These are phyloP conservation scores for Thalassiosira livingstoniorum DNA, from an alignment of 352 stramenopile genomes.

Conservation along the genomic window DNA sequence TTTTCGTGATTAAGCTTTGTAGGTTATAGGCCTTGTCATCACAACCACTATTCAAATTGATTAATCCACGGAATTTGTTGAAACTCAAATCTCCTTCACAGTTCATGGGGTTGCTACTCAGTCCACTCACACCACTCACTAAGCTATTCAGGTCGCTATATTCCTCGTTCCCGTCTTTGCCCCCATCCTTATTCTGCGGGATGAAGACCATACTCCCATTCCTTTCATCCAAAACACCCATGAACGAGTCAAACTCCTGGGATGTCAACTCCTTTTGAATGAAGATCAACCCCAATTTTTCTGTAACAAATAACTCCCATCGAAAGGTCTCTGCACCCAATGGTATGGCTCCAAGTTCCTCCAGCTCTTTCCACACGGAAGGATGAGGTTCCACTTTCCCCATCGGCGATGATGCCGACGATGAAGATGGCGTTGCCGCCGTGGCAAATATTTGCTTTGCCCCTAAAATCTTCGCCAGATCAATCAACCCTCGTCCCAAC, in stretches of 20 bases:
- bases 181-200: constrained; percentile 27
- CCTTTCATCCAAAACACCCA: constrained; percentile 42
- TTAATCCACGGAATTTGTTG: no score
- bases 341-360: constrained; percentile 34
- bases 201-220: constrained; percentile 42
- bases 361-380: no score
- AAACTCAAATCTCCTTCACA: constrained; percentile 14
- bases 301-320: constrained; percentile 56
- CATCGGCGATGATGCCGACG: no score
- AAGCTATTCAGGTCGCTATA: constrained; percentile 15
- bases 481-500: constrained; percentile 52
- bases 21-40: no score
- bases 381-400: constrained; percentile 43
- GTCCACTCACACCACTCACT: no score
- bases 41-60: no score
- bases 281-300: constrained; percentile 47
- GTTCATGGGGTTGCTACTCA: no score
- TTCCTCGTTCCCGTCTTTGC: constrained; percentile 15
- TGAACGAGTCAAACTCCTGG: constrained; percentile 54
- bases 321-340: constrained; percentile 43
- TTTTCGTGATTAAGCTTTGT: constrained; percentile 42
- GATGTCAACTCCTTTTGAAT: constrained; percentile 40
- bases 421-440: constrained; percentile 14
- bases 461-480: constrained; percentile 42
- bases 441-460: constrained; percentile 56